Evolutionary conservation across 1,284 basidiomycete genomes (phyloP).

Genomic region (Ustilago loliicola): DNA sequence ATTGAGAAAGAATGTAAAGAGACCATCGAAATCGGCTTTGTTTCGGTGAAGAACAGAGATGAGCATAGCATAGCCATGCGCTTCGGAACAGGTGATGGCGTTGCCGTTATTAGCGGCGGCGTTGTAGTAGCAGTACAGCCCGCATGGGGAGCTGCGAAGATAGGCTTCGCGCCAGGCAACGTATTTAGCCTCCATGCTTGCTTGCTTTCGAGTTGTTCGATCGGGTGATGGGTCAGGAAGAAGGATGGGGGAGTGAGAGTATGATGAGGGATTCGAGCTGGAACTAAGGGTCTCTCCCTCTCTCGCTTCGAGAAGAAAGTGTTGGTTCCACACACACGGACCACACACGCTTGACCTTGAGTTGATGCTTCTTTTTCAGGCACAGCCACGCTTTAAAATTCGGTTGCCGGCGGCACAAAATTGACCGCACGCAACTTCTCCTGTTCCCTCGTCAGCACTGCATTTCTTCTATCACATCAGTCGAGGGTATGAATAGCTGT

Average conservation of each 20-base stretch:
- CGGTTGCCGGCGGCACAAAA: not conserved
- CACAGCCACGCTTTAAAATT: constrained; percentile 17
- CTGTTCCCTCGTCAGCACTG: not conserved
- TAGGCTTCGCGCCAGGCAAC: constrained; percentile 41
- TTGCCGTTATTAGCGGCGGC: constrained; percentile 59
- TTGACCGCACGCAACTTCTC: not conserved
- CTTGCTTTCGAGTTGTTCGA: not conserved
- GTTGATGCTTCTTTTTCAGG: too few relatives aligned
- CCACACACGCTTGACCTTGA: too few relatives aligned
- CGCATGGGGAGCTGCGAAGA: constrained; percentile 33
- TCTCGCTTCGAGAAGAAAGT: constrained; percentile 6
- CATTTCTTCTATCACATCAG: not conserved
- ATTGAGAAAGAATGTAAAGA: constrained; percentile 55
- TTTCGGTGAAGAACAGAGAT: constrained; percentile 62
- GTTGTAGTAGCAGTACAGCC: constrained; percentile 65
- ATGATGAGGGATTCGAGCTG: not conserved
- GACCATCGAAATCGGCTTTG: constrained; percentile 58
- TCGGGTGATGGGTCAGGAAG: not conserved
- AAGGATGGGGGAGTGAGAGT: not conserved
- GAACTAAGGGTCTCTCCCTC: not conserved
- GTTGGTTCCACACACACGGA: constrained; percentile 23
- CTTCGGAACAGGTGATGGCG: constrained; percentile 66
- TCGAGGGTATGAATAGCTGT: not conserved
- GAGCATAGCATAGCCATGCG: constrained; percentile 66
- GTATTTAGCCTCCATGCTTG: constrained; percentile 56